These are phyloP conservation scores for Ceratopteris richardii DNA, from an alignment of 75 land plant genomes.

Conservation along the genomic window DNA sequence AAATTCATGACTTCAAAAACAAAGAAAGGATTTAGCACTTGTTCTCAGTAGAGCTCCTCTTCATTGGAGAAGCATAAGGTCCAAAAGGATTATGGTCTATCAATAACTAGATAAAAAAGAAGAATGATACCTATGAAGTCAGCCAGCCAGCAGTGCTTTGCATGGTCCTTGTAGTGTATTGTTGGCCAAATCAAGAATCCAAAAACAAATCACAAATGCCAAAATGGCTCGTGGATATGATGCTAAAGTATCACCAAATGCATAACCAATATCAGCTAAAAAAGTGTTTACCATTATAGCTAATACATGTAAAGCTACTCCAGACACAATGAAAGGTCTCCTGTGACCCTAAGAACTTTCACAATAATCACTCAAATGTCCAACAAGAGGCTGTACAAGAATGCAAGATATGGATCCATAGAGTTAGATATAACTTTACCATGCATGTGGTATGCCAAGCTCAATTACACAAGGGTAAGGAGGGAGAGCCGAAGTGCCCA, in stretches of 20 bases:
- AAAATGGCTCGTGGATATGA: constrained; percentile 50
- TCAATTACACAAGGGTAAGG: constrained; percentile 86
- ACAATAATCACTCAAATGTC: constrained; percentile 71
- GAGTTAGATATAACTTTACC: constrained; percentile 86
- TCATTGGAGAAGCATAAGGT: no score
- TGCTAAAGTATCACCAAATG: constrained; percentile 45
- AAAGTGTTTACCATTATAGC: constrained; percentile 62
- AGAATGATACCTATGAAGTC: constrained; percentile 72
- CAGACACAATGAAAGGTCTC: constrained; percentile 69
- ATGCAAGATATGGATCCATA: constrained; percentile 92
- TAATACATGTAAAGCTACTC: constrained; percentile 34
- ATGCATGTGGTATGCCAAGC: constrained; percentile 89
- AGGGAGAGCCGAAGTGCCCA: constrained; percentile 96
- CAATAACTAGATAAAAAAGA: no score
- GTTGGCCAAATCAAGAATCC: constrained; percentile 93
- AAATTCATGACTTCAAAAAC: no score
- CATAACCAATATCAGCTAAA: constrained; percentile 73
- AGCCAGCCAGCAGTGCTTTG: constrained; percentile 85
- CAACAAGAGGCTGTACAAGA: constrained; percentile 83
- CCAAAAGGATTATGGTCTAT: no score
- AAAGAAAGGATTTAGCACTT: no score
- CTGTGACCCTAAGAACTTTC: constrained; percentile 61
- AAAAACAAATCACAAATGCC: constrained; percentile 80
- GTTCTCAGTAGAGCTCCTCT: no score
- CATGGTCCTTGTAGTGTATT: constrained; percentile 86